A percentile compares a stretch with the other conserved stretches of the same genome.
These are phyloP conservation scores for Pisolithus microcarpus DNA, from an alignment of 768 basidiomycete species.

Conservation along the genomic window DNA sequence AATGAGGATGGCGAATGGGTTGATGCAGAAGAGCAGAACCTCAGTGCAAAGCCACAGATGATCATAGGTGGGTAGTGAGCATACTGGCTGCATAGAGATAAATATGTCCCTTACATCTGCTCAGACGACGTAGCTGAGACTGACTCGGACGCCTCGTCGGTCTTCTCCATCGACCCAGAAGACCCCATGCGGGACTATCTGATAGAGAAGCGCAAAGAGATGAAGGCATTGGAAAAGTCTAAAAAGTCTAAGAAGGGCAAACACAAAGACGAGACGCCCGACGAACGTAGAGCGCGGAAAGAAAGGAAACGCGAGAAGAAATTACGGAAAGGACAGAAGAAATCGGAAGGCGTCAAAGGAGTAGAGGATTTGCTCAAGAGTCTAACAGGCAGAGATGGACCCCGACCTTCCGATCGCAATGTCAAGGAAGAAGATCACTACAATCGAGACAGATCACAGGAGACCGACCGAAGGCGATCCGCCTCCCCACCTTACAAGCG, in stretches of 20 bases:
- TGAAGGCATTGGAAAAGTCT: constrained; percentile 60
- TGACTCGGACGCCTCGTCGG: constrained; percentile 59
- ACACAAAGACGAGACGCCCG: constrained; percentile 70
- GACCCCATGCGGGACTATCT: constrained; percentile 98
- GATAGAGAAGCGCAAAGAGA: constrained; percentile 64
- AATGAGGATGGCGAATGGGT: constrained; percentile 79
- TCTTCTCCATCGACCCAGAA: constrained; percentile 79
- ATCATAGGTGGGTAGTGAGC: constrained; percentile 43
- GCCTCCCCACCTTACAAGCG: constrained; percentile 7
- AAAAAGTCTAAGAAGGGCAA: constrained; percentile 53
- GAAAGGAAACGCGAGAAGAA: constrained; percentile 69
- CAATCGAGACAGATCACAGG: constrained; percentile 6
- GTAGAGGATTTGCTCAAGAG: constrained; percentile 60
- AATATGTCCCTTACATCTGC: constrained; percentile 4
- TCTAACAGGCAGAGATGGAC: constrained; percentile 28
- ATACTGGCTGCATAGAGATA: not conserved
- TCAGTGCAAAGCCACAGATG: constrained; percentile 80
- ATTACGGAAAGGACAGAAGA: constrained; percentile 40
- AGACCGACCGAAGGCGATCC: constrained; percentile 9
- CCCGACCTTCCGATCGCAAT: not conserved
- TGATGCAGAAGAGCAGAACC: constrained; percentile 76
- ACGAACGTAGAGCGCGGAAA: constrained; percentile 70
- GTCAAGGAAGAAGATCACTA: constrained; percentile 2
- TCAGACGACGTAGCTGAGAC: constrained; percentile 48
- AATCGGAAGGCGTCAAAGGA: constrained; percentile 56